A percentile compares a stretch with the other conserved stretches of the same genome.
These are phyloP conservation scores for Penicillium diatomitis DNA, from an alignment of 495 filamentous ascomycete species.

Conservation along the genomic window DNA sequence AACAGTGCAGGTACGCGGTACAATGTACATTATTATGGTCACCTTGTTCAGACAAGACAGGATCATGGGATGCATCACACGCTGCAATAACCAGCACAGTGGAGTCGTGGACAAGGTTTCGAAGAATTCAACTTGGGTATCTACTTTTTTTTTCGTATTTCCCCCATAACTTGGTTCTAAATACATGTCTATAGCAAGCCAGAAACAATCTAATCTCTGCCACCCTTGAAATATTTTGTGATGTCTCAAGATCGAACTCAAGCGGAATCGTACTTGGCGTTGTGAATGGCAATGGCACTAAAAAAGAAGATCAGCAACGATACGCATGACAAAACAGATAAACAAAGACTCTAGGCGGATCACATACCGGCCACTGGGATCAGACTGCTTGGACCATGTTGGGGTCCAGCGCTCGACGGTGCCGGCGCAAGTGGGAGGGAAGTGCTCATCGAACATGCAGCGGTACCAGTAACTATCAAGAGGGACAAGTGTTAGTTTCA, in stretches of 20 bases:
- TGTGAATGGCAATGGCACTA: constrained; percentile 63
- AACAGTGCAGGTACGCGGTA: too few species aligned
- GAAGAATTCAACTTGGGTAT: too few species aligned
- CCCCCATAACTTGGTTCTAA: too few species aligned
- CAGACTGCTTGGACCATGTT: constrained; percentile 93
- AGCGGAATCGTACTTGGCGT: constrained; percentile 52
- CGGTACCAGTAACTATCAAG: constrained; percentile 82
- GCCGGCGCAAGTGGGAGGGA: constrained; percentile 79
- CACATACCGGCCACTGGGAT: constrained; percentile 83
- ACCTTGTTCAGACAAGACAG: too few species aligned
- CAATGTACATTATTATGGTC: too few species aligned
- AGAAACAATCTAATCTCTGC: neutral
- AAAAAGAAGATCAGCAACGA: constrained; percentile 11
- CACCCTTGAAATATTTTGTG: constrained; percentile 6
- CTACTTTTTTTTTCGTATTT: too few species aligned
- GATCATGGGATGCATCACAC: too few species aligned
- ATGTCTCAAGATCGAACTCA: constrained; percentile 14
- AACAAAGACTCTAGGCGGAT: neutral
- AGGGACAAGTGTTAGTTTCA: constrained; percentile 11
- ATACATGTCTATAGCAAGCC: neutral
- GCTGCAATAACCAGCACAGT: too few species aligned
- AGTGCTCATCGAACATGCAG: constrained; percentile 96
- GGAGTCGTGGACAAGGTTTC: too few species aligned
- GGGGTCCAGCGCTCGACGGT: constrained; percentile 97
- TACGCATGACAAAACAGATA: neutral